Conservation (phyloP, 148 eudicot genomes). For the Oxyria digyna region DNA sequence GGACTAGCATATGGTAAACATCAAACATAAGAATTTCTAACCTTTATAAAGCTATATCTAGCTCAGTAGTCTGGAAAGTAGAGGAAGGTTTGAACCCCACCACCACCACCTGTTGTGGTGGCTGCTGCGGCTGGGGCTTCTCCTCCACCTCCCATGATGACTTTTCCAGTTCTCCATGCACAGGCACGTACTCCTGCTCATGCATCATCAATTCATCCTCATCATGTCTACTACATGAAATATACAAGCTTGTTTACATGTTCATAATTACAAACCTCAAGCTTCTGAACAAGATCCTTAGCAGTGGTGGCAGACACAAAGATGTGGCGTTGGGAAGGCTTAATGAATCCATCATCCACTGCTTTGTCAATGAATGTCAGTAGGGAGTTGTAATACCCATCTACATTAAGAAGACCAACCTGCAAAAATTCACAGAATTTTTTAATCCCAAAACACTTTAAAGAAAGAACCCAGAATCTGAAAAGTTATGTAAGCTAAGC, state of each 20-base stretch:
- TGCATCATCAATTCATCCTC: not conserved
- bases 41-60: slow-evolving; percentile 10
- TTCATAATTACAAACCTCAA: slow-evolving; percentile 8
- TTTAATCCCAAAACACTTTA: not conserved
- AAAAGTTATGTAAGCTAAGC: not conserved
- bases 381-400: slow-evolving; percentile 8
- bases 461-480: not conserved
- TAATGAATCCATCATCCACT: slow-evolving; percentile 16
- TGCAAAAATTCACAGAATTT: not conserved
- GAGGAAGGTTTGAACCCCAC: slow-evolving; percentile 25
- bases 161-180: slow-evolving; percentile 46
- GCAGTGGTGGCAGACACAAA: slow-evolving; percentile 13
- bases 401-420: slow-evolving; percentile 15
- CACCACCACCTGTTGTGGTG: slow-evolving; percentile 9
- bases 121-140: slow-evolving; percentile 20
- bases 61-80: slow-evolving; percentile 33
- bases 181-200: slow-evolving; percentile 56
- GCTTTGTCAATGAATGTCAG: slow-evolving; percentile 13
- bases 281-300: slow-evolving; percentile 13
- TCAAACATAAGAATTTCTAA: not conserved
- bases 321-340: slow-evolving; percentile 1
- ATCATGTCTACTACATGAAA: no score
- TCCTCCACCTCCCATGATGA: slow-evolving; percentile 61
- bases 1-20: not conserved
- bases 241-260: slow-evolving; percentile 9